These are phyloP conservation scores for Cordia subcordata DNA, from an alignment of 257 asterid genomes.

Conservation along the genomic window DNA sequence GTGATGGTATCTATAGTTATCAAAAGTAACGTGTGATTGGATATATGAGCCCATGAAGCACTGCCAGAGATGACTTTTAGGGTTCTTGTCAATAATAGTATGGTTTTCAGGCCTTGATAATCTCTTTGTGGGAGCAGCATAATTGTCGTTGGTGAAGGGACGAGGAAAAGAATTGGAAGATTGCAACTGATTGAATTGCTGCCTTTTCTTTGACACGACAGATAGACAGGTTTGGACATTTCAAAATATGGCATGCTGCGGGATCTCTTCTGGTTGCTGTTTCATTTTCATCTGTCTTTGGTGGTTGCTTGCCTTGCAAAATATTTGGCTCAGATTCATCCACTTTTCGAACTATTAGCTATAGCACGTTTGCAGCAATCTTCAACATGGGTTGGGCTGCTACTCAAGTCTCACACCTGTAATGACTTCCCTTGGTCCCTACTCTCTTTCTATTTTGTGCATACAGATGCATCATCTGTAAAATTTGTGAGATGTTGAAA, in stretches of 20 bases:
- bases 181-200: slow-evolving; percentile 1
- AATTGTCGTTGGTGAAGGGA: slow-evolving; percentile 1
- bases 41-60: not conserved
- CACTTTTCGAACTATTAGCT: slow-evolving; percentile 52
- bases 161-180: not conserved
- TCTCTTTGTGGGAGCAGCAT: no score
- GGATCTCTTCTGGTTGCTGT: slow-evolving; percentile 79
- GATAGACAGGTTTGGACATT: slow-evolving; percentile 88
- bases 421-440: slow-evolving; percentile 17
- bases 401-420: slow-evolving; percentile 97
- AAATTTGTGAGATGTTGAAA: no score
- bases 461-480: not conserved
- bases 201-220: slow-evolving; percentile 19
- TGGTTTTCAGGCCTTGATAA: no score
- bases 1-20: no score
- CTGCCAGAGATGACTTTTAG: not conserved
- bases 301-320: slow-evolving; percentile 90
- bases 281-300: slow-evolving; percentile 90
- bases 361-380: slow-evolving; percentile 77
- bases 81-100: no score
- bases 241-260: slow-evolving; percentile 80
- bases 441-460: not conserved
- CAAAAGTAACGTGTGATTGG: no score
- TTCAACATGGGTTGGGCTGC: slow-evolving; percentile 97
- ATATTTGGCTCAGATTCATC: slow-evolving; percentile 58